Conservation (phyloP, 2,329 filamentous ascomycete genomes). For the Incumbomyces delicatus region DNA sequence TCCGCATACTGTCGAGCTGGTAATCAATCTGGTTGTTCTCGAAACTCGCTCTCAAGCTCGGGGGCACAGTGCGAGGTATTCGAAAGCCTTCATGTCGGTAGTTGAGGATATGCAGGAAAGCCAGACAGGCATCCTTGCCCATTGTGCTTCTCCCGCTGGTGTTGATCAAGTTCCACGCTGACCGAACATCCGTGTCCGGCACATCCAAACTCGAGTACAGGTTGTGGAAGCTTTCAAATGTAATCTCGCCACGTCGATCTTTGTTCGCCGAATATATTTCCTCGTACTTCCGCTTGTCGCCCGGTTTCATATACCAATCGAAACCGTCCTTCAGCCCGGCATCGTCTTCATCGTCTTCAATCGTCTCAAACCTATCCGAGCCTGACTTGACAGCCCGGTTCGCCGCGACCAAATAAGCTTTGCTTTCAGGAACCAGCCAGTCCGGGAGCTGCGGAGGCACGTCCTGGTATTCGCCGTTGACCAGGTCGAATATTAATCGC, state of each 20-base stretch:
- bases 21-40: constrained; percentile 97
- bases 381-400: constrained; percentile 62
- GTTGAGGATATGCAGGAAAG: constrained; percentile 94
- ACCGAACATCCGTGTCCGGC: constrained; percentile 69
- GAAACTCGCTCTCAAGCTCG: constrained; percentile 81
- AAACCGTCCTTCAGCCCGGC: constrained; percentile 89
- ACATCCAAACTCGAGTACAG: constrained; percentile 59
- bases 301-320: constrained; percentile 97
- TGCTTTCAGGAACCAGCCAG: constrained; percentile 94
- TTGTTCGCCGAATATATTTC: constrained; percentile 92
- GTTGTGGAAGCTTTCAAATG: constrained; percentile 19
- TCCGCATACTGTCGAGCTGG: constrained; percentile 68
- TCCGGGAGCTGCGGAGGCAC: constrained; percentile 81
- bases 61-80: constrained; percentile 82
- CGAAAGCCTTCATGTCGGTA: constrained; percentile 90
- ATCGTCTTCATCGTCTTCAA: constrained; percentile 63
- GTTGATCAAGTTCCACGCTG: constrained; percentile 96
- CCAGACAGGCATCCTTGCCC: constrained; percentile 88
- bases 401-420: constrained; percentile 81
- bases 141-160: constrained; percentile 72
- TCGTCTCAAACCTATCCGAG: constrained; percentile 57
- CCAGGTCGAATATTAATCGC: constrained; percentile 91
- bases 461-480: constrained; percentile 88
- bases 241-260: constrained; percentile 71
- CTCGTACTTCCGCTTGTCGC: constrained; percentile 88